Evolutionary conservation across 352 stramenopile species (phyloP), one percentile per base, ranked within the genome.

Genomic region (Pythium brachiatum): DNA sequence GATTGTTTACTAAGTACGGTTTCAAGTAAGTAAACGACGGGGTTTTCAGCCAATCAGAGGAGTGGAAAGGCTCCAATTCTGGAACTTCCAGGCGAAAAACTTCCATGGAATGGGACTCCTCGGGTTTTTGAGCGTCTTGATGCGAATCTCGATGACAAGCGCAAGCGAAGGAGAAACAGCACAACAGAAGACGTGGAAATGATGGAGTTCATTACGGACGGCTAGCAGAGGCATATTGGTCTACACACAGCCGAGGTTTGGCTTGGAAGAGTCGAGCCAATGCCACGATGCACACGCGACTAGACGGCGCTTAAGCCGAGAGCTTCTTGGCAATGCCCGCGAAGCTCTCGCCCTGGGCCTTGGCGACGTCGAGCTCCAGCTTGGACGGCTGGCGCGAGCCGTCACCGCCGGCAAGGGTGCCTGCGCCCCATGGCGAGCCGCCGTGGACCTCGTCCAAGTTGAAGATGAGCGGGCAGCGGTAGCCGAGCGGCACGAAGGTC

Each of bases 341-440:
- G 69, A 97, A 96, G 68, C 84, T 80, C 64, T 90, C 83, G 64
- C 87, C 90, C 68, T 97, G 88, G 43, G 73, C 74, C 36, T 80
- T 81, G 53, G 79, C 83, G n/a, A 95, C 63, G 25, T 76, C 73
- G 61, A 86, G 67, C 70, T 97, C 90, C n/a, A 93, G 60, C 57
- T 95, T 80, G 18, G 81, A 84, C 11, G 85, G 79, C 74, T 86
- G 75, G 62, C 89, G 78, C 13, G 67, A 81, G 27, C 87, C 87
- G 68, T 94, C 83, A 20, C 52, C 25, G 34, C 83, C 83, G 11
- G 86, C 84, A 53, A 87, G 64, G 20, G 77, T 86, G 39, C 86
- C 86, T 9, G 80, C 70, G 54, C 83, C 84, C 69, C 86, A 93
- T 13, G 82, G 61, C 31, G 54, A 73, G 38, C 69, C 76, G 36